Evolutionary conservation across 495 filamentous ascomycete species (phyloP).

Genomic region (Jackrogersella multiformis): DNA sequence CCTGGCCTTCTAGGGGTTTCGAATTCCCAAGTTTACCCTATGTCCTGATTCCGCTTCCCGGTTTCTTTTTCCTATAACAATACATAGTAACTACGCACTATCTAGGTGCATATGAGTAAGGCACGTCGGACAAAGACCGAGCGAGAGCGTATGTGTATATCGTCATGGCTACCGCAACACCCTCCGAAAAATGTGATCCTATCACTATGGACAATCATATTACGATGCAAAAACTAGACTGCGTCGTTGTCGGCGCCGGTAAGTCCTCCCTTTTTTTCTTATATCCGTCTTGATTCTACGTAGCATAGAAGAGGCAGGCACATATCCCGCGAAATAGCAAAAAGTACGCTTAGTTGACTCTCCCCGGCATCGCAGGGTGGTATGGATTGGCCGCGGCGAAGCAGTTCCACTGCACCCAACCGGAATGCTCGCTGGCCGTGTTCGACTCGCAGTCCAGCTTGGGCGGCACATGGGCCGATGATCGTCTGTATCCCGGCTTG

Average conservation of each 20-base stretch:
- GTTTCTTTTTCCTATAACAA: conserved; percentile 25
- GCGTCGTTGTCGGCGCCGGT: conserved; percentile 59
- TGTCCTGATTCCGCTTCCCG: conserved; percentile 33
- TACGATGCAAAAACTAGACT: conserved; percentile 55
- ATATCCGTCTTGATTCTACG: not conserved
- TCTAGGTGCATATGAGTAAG: conserved; percentile 6
- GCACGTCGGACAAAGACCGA: conserved; percentile 18
- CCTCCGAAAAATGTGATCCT: conserved; percentile 26
- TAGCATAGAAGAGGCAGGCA: too few relatives aligned
- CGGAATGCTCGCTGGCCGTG: conserved; percentile 49
- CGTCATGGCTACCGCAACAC: conserved; percentile 26
- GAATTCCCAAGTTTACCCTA: conserved; percentile 34
- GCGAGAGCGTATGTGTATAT: conserved; percentile 16
- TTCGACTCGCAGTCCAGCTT: conserved; percentile 56
- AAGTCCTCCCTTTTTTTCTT: conserved; percentile 23
- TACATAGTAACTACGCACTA: conserved; percentile 20
- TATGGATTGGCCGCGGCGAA: conserved; percentile 55
- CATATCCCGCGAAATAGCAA: not conserved
- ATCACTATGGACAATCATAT: conserved; percentile 16
- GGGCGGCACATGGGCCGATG: conserved; percentile 75
- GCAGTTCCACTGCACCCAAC: conserved; percentile 53
- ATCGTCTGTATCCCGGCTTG: conserved; percentile 72
- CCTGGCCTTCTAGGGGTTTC: conserved; percentile 15
- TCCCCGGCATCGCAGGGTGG: conserved; percentile 44
- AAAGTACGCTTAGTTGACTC: conserved; percentile 11